Base-by-base conservation (phyloP, 2,329 filamentous ascomycete species). In the Rhynchosporium agropyri region DNA sequence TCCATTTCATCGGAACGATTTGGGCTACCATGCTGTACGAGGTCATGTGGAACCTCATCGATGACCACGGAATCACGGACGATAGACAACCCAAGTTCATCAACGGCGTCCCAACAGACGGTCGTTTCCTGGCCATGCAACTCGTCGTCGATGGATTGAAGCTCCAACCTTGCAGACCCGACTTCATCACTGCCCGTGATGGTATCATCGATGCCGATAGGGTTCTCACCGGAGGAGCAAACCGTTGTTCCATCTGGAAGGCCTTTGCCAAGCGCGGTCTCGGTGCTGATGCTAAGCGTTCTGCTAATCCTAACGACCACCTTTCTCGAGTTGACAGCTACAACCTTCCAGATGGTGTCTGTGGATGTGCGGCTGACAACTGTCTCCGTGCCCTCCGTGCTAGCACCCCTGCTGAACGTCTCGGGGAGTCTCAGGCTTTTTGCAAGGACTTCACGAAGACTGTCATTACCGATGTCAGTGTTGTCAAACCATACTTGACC, bases 301-400 rank as follows among this genome's bases (percentile, higher is more conserved):
- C 58, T 5, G 58, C 33, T 26, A 43, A 59, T 13, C 46, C 62
- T 3, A 28, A 26, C n/a, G 62, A 58, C 13, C 54, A 61, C 28
- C 12, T 42, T 5, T 61, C 58, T 10, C n/a, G 62, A 58, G 59
- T 61, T 15, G 55, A 64, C 54, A 61, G 62, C 58, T 64, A 49
- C 42, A 58, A 58, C 55, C 33, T 64, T 13, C 62, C 62, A 12
- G 45, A 40, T 26, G 62, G 62, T 33, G 57, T 65, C 9, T 65
- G 63, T 54, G 55, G 61, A 15, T 65, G 57, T 10, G 55, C 26
- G 20, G 72, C 73, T 63, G 74, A 76, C 68, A 74, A 74, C 63
- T 77, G 75, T 64, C 70, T 76, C 36, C 71, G 74, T 26, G 73
- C 74, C 31, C 63, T 76, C 63, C 66, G 72, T 36, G 72, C 75